These are phyloP conservation scores for Apiospora saccharicola DNA, from an alignment of 2,329 filamentous ascomycete genomes.

Conservation along the genomic window DNA sequence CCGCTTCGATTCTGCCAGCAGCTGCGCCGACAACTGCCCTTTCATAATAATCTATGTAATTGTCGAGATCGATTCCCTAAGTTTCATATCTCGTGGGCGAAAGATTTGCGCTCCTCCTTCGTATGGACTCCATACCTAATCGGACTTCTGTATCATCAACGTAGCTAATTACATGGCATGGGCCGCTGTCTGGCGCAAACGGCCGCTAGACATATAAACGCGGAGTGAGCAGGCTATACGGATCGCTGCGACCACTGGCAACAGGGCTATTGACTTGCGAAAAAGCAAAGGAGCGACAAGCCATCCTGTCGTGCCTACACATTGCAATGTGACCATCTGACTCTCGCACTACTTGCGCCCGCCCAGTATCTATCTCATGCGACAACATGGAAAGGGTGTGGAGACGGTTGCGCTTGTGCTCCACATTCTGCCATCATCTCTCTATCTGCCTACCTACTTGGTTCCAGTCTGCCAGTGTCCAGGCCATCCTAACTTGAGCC, in stretches of 20 bases:
- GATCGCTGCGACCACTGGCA: slow-evolving; percentile 8
- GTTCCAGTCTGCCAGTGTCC: slow-evolving; percentile 10
- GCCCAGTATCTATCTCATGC: slow-evolving; percentile 20
- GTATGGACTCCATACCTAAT: slow-evolving; percentile 12
- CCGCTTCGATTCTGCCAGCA: slow-evolving; percentile 6
- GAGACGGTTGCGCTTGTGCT: slow-evolving; percentile 17
- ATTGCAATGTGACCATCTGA: slow-evolving; percentile 4
- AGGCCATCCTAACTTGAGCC: slow-evolving; percentile 9
- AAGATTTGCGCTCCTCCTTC: slow-evolving; percentile 19
- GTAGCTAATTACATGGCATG: background rate
- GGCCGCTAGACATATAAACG: slow-evolving; percentile 4
- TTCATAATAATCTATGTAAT: slow-evolving; percentile 7
- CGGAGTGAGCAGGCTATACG: background rate
- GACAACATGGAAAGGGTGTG: slow-evolving; percentile 19
- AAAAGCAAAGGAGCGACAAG: slow-evolving; percentile 4
- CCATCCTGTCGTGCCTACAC: slow-evolving; percentile 9
- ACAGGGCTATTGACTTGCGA: slow-evolving; percentile 1
- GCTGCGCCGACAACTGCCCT: background rate
- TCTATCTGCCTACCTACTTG: background rate
- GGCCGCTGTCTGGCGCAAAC: slow-evolving; percentile 17
- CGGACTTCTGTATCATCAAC: slow-evolving; percentile 15
- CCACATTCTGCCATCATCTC: slow-evolving; percentile 22
- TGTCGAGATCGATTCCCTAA: slow-evolving; percentile 10
- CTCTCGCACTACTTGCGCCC: slow-evolving; percentile 18
- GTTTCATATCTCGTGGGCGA: slow-evolving; percentile 3